phyloP scores from a whole-genome alignment of 148 eudicot genomes.

The Dianthus caryophyllus region DNA sequence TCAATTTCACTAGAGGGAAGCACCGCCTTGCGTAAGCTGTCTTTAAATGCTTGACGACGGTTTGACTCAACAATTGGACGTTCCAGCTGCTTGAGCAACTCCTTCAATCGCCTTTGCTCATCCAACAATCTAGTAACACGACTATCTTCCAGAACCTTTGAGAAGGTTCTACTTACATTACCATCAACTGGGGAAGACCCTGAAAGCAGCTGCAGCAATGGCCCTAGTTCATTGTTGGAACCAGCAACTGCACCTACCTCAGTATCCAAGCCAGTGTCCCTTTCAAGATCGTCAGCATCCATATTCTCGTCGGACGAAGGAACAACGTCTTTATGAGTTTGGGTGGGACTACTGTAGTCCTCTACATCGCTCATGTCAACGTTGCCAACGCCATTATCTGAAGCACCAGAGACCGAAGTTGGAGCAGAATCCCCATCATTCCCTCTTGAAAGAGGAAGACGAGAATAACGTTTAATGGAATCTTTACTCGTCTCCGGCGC shows the following conservation, averaged over 20 bases:
- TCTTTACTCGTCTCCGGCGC: constrained; percentile 49
- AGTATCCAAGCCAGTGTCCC: constrained; percentile 38
- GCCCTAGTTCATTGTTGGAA: constrained; percentile 43
- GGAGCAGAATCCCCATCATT: constrained; percentile 49
- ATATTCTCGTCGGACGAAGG: constrained; percentile 44
- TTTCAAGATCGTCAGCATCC: constrained; percentile 34
- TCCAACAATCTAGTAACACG: constrained; percentile 31
- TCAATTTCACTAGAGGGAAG: constrained; percentile 46
- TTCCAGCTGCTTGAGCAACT: constrained; percentile 45
- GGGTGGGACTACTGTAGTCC: constrained; percentile 36
- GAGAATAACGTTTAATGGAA: constrained; percentile 51
- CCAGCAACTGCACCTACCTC: constrained; percentile 39
- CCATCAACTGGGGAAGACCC: constrained; percentile 41
- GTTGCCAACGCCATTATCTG: constrained; percentile 47
- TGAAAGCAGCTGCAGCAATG: constrained; percentile 44
- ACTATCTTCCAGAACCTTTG: constrained; percentile 46
- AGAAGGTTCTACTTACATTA: constrained; percentile 39
- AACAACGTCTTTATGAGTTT: constrained; percentile 37
- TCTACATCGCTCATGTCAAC: constrained; percentile 55
- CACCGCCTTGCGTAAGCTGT: constrained; percentile 46
- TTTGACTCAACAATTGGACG: constrained; percentile 36
- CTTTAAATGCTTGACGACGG: constrained; percentile 57
- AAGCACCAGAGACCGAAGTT: constrained; percentile 43
- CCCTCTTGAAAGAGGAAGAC: constrained; percentile 56
- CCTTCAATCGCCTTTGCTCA: constrained; percentile 48